Evolutionary conservation across 768 basidiomycete genomes (phyloP).

Genomic region (Cyathus striatus): DNA sequence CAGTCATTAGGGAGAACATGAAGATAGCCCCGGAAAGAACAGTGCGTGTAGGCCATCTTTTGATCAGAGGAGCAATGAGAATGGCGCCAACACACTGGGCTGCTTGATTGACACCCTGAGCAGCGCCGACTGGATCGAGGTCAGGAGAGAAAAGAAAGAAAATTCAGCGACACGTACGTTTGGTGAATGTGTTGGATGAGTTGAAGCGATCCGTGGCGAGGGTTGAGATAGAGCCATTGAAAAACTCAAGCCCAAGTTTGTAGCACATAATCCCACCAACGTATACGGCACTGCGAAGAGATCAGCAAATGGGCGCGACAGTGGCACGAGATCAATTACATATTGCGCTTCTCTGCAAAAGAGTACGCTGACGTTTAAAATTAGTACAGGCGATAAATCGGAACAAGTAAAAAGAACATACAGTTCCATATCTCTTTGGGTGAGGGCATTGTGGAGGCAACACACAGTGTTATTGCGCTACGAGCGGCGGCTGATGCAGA

Average conservation of each 20-base stretch:
- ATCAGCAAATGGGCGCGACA: too few species aligned
- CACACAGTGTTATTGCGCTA: neutral
- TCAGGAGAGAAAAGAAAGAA: neutral
- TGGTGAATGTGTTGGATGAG: conserved; percentile 17
- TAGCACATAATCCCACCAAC: conserved; percentile 26
- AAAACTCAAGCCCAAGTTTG: conserved; percentile 27
- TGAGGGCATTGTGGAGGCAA: neutral
- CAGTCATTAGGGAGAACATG: conserved; percentile 21
- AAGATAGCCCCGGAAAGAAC: conserved; percentile 19
- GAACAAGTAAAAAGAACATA: conserved; percentile 1
- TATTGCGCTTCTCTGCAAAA: conserved; percentile 20
- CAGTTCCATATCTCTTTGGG: conserved; percentile 16
- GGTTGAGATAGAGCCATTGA: conserved; percentile 27
- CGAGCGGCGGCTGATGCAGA: neutral
- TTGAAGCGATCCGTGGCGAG: conserved; percentile 26
- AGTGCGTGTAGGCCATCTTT: conserved; percentile 23
- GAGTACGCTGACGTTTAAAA: conserved; percentile 15
- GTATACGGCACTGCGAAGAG: conserved; percentile 15
- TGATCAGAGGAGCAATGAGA: conserved; percentile 25
- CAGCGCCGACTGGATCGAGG: conserved; percentile 18
- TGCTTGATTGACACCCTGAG: conserved; percentile 25
- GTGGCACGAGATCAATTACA: conserved; percentile 9
- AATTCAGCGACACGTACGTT: conserved; percentile 13
- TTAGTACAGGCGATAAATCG: neutral
- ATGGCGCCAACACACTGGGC: conserved; percentile 29